Evolutionary conservation across 352 stramenopile genomes (phyloP), one percentile per base, ranked within the genome.

Genomic region (Phytopythium helicoides): DNA sequence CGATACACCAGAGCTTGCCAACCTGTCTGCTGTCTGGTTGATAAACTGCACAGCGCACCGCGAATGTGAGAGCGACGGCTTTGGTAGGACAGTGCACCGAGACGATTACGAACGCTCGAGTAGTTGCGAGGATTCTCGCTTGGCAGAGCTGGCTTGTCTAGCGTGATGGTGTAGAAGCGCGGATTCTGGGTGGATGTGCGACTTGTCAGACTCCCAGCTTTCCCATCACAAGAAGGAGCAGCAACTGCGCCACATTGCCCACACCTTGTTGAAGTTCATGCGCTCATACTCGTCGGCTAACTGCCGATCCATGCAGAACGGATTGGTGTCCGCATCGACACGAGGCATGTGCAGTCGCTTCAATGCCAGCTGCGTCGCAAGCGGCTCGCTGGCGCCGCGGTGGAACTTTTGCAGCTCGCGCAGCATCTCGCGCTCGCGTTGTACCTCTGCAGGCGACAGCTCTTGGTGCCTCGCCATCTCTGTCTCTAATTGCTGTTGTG

Each of bases 201-300:
- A 33, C 28, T 9, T 33, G 28, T 33, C 28, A 33, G 28, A 33
- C 28, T 33, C 28, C 5, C 5, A 33, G 5, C 9, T 21, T 64
- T 56, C 22, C 58, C 47, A 45, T 62, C 38, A 46, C 19, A 56
- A 12, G 52, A 41, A 31, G 16, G 52, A 42, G 26, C 21, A 4
- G 21, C 22, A 35, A 35, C 19, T 35, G 9, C 6, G 18, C 5
- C 16, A 12, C 6, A 3, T 14, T 18, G 26, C 12, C 10, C 31
- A 22, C 28, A 89, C 82, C 71, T 90, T 92, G 67, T 94, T 94
- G 58, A 90, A 72, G 53, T 91, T 86, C 52, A 76, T 54, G 47
- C 79, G 80, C 53, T 78, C 63, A 48, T 86, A 87, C 49, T 71
- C 81, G 52, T 92, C 84, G n/a, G 81, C 76, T 48, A 92, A 53